Evolutionary conservation across 306 rosid genomes (phyloP).

Genomic region (Medicago arabica): DNA sequence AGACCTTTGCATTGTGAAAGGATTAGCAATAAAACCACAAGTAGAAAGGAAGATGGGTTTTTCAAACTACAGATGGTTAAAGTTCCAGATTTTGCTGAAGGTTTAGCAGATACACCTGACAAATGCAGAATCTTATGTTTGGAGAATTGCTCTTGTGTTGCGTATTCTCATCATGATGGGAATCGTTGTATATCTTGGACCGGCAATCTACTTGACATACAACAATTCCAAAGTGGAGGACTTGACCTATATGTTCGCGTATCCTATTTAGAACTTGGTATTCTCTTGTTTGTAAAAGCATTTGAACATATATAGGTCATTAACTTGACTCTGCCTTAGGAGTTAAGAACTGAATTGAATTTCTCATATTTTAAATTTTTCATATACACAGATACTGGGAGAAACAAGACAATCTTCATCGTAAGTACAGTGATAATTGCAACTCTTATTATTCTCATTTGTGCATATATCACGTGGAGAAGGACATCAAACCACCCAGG

Average conservation of each 20-base stretch:
- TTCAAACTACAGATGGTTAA: conserved; percentile 39
- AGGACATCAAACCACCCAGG: conserved; percentile 23
- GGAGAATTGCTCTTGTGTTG: conserved; percentile 38
- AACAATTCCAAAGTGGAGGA: conserved; percentile 35
- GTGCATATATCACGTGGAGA: conserved; percentile 41
- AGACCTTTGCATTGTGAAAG: conserved; percentile 19
- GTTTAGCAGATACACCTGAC: neutral
- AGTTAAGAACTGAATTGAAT: neutral
- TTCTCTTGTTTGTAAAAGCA: no score
- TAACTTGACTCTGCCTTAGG: neutral
- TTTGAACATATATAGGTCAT: neutral
- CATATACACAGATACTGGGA: neutral
- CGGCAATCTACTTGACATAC: conserved; percentile 25
- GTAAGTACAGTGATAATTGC: conserved; percentile 9
- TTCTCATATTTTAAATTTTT: neutral
- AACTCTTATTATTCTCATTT: conserved; percentile 10
- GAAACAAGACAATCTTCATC: conserved; percentile 3
- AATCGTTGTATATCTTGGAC: conserved; percentile 49
- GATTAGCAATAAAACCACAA: neutral
- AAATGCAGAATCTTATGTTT: conserved; percentile 41
- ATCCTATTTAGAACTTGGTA: conserved; percentile 43
- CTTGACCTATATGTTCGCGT: conserved; percentile 42
- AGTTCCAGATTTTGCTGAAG: conserved; percentile 47
- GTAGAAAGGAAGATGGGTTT: conserved; percentile 51
- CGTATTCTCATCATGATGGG: neutral